phyloP scores from a whole-genome alignment of 1,139 yeast species.

The Protomyces macrosporus region DNA sequence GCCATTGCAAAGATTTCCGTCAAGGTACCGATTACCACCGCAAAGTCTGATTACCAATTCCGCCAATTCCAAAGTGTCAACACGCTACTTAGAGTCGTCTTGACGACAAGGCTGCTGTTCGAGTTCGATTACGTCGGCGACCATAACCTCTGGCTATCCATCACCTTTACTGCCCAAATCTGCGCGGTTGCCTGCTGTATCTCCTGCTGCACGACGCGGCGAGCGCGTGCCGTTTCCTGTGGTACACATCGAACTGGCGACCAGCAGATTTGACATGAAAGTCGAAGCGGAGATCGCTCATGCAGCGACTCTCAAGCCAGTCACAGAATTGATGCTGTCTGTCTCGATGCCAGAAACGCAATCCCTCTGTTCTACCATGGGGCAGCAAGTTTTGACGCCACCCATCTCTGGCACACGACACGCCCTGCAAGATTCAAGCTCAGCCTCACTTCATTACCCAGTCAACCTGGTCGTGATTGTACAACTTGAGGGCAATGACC shows the following conservation, averaged over 20 bases:
- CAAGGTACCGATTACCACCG: too few species aligned
- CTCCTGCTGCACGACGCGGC: not conserved
- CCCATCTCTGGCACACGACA: not conserved
- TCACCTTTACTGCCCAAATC: too few species aligned
- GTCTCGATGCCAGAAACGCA: not conserved
- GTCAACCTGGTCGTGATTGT: not conserved
- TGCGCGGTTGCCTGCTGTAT: too few species aligned
- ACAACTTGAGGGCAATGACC: not conserved
- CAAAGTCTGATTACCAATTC: too few species aligned
- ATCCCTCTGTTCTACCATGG: not conserved
- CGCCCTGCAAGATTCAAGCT: too few species aligned
- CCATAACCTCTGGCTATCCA: too few species aligned
- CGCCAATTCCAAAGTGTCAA: too few species aligned
- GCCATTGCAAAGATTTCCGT: too few species aligned
- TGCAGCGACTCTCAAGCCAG: not conserved
- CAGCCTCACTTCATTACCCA: not conserved
- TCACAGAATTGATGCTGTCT: not conserved
- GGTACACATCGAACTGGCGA: not conserved
- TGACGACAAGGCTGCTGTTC: too few species aligned
- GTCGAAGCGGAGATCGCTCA: not conserved
- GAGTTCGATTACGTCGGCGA: too few species aligned
- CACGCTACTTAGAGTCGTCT: too few species aligned
- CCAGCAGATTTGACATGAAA: not conserved
- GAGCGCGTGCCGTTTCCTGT: not conserved
- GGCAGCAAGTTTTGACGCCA: not conserved